A percentile compares a stretch with the other conserved stretches of the same genome.
phyloP scores from a whole-genome alignment of 345 rosid genomes.

The Citrus unshiu region DNA sequence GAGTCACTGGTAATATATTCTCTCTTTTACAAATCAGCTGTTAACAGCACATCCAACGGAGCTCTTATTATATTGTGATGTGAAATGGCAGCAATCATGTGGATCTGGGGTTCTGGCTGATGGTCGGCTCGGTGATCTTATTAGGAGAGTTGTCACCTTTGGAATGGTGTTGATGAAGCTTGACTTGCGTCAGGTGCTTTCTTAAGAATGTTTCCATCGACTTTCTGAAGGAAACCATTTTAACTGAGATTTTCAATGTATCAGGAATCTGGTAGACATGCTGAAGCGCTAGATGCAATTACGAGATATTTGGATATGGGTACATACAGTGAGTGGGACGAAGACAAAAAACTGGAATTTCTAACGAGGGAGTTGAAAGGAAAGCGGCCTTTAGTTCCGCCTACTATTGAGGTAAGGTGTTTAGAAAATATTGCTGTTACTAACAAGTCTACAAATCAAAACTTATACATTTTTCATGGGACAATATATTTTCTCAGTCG shows the following conservation, averaged over 20 bases:
- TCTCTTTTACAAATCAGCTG: background rate
- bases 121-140: constrained; percentile 89
- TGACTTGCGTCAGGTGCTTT: constrained; percentile 88
- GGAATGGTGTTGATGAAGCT: constrained; percentile 95
- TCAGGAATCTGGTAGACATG: constrained; percentile 92
- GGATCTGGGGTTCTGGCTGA: constrained; percentile 90
- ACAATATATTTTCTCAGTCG: background rate
- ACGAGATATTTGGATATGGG: constrained; percentile 92
- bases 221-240: background rate
- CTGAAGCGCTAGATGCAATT: constrained; percentile 81
- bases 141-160: constrained; percentile 84
- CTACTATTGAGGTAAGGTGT: constrained; percentile 61
- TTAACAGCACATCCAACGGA: background rate
- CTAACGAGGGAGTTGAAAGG: constrained; percentile 83
- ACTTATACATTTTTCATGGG: background rate
- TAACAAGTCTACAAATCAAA: background rate
- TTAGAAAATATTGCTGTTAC: background rate
- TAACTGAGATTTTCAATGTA: constrained; percentile 17
- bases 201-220: constrained; percentile 4
- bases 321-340: constrained; percentile 93
- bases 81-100: constrained; percentile 63
- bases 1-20: constrained; percentile 67
- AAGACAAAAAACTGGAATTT: constrained; percentile 83
- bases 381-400: constrained; percentile 91
- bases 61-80: background rate